These are phyloP conservation scores for Entonaema liquescens DNA, from an alignment of 495 filamentous ascomycete species.

Conservation along the genomic window DNA sequence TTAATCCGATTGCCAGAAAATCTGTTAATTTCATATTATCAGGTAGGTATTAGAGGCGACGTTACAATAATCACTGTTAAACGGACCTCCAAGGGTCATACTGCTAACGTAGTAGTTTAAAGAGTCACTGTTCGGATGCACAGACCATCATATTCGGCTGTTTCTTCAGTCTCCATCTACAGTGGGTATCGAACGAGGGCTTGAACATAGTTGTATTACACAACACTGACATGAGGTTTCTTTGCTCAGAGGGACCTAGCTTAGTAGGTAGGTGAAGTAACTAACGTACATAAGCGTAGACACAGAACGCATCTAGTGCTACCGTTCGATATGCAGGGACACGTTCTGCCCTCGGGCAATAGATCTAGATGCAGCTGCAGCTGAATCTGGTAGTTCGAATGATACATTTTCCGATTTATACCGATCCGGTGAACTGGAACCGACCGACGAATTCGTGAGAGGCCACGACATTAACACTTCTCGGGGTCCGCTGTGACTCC, in stretches of 20 bases:
- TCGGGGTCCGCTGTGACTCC: conserved; percentile 9
- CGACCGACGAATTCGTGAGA: conserved; percentile 11
- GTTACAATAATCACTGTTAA: not conserved
- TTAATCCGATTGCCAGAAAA: not conserved
- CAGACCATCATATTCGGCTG: not conserved
- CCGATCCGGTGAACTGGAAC: conserved; percentile 18
- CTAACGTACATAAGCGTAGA: too few relatives aligned
- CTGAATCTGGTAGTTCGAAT: conserved; percentile 32
- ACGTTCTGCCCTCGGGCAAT: conserved; percentile 4
- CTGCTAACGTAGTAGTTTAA: not conserved
- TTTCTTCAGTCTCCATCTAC: not conserved
- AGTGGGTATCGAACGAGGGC: conserved; percentile 12
- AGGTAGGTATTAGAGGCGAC: too few relatives aligned
- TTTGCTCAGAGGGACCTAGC: conserved; percentile 1
- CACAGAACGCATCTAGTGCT: conserved; percentile 15
- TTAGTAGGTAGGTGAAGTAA: too few relatives aligned
- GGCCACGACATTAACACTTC: conserved; percentile 10
- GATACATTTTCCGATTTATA: conserved; percentile 8
- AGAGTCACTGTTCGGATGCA: not conserved
- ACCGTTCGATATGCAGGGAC: conserved; percentile 5
- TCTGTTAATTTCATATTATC: too few relatives aligned
- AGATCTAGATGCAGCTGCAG: conserved; percentile 27
- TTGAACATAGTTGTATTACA: not conserved
- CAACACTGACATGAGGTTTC: not conserved
- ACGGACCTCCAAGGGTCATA: not conserved